A percentile compares a stretch with the other conserved stretches of the same genome.
These are phyloP conservation scores for Amanita jacksonii DNA, from an alignment of 768 basidiomycete species.

Conservation along the genomic window DNA sequence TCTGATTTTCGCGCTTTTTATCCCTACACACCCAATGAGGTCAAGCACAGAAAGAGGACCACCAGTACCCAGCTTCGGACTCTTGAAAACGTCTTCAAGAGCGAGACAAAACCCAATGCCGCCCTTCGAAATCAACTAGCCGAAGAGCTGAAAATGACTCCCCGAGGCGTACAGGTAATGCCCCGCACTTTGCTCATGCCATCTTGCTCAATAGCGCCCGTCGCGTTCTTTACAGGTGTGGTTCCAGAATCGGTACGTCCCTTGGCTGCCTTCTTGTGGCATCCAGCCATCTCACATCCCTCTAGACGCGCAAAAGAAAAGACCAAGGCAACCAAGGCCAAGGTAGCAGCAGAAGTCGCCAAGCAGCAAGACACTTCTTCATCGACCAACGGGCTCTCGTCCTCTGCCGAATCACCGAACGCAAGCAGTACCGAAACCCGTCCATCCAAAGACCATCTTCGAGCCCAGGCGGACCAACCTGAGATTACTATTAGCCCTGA, in stretches of 20 bases:
- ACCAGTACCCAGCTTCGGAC: slow-evolving; percentile 82
- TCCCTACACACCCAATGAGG: slow-evolving; percentile 85
- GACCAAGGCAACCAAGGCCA: slow-evolving; percentile 45
- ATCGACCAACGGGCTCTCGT: background rate
- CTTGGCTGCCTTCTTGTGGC: background rate
- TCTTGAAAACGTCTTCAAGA: slow-evolving; percentile 79
- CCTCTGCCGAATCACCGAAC: slow-evolving; percentile 6
- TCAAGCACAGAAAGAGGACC: slow-evolving; percentile 90
- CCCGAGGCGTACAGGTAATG: slow-evolving; percentile 89
- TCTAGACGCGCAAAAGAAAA: slow-evolving; percentile 80
- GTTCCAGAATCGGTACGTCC: slow-evolving; percentile 75
- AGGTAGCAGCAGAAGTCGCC: slow-evolving; percentile 16
- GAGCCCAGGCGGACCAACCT: slow-evolving; percentile 1
- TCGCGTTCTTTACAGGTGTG: slow-evolving; percentile 47
- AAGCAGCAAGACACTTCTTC: slow-evolving; percentile 10
- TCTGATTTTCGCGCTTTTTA: slow-evolving; percentile 81
- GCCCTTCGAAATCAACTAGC: slow-evolving; percentile 72
- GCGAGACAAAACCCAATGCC: slow-evolving; percentile 88
- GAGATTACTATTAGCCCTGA: slow-evolving; percentile 2
- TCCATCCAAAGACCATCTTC: background rate
- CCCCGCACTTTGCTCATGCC: slow-evolving; percentile 2
- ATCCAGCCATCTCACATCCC: slow-evolving; percentile 5
- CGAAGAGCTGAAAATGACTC: slow-evolving; percentile 80
- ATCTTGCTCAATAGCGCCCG: background rate
- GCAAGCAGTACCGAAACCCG: slow-evolving; percentile 10